A percentile compares a stretch with the other conserved stretches of the same genome.
Conservation (phyloP, 331 rosid genomes). For the Stylosanthes scabra region DNA sequence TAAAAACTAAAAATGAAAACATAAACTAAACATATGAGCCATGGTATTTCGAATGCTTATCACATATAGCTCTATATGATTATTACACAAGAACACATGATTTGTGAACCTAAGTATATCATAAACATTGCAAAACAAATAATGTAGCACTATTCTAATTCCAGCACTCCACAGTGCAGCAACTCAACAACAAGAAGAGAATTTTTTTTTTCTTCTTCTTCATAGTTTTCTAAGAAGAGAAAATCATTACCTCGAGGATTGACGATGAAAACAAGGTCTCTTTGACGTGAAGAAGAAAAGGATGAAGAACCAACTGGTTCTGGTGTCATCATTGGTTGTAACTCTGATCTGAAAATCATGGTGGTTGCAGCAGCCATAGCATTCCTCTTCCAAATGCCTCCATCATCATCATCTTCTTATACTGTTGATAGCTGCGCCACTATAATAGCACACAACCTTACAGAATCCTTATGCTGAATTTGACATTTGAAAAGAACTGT, state of each 20-base stretch:
- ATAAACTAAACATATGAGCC: not conserved
- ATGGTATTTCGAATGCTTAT: not conserved
- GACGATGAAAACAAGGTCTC: constrained; percentile 90
- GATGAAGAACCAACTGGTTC: constrained; percentile 58
- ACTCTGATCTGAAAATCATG: constrained; percentile 62
- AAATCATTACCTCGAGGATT: constrained; percentile 75
- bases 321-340: constrained; percentile 55
- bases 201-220: not conserved
- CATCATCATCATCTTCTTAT: constrained; percentile 37
- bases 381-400: constrained; percentile 55
- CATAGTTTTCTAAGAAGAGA: not conserved
- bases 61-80: not conserved
- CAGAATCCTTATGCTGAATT: not conserved
- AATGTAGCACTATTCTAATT: constrained; percentile 19
- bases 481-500: not conserved
- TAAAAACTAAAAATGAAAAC: no score
- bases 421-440: not conserved
- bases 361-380: constrained; percentile 50
- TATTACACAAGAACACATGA: not conserved
- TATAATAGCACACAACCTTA: constrained; percentile 7
- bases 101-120: not conserved
- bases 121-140: not conserved
- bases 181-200: constrained; percentile 18
- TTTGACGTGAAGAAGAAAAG: constrained; percentile 62
- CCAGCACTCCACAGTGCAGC: constrained; percentile 22